Base-by-base conservation (phyloP, 1,284 basidiomycete species). In the Wallemia ichthyophaga region DNA sequence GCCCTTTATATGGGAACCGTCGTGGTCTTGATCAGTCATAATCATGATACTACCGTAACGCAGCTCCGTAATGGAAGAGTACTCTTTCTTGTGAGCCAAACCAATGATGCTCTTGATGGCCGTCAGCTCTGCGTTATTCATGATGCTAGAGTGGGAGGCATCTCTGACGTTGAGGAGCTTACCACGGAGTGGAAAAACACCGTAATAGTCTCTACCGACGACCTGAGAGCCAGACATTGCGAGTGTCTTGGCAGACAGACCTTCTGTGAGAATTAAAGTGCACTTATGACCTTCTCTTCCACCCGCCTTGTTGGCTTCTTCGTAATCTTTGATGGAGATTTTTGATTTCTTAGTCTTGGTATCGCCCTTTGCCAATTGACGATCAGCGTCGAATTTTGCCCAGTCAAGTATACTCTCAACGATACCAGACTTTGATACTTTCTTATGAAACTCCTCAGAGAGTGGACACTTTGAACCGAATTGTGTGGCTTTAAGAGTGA, bases 1-100 rank as follows among this genome's bases (percentile, higher is more conserved):
- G 37, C 94, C 94, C 71, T 99, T 99, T 74, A 99, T 99, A 72
- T 99, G 94, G 33, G 92, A 98, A 59, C 94, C 94, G 72, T 99
- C 94, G 72, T 98, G 89, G 79, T 99, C 94, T 85, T 94, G 69
- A 0, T 56, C 21, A 21, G 9, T 21, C 25, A 55, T 25, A 67
- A 99, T 89, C 94, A 99, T 99, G 61, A 99, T 70, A 61, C 82
- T 81, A 1, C 94, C 94, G 67, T 99, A 99, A 25, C 94, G 81
- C 67, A 99, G 71, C 64, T 77, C 82, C 57, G 76, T 73, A 19
- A 77, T 72, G 59, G 77, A 78, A 25, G 72, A 73, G 70, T 99
- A 99, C 62, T 83, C 81, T 70, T 89, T 89, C 66, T 84, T 85
- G 68, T 94, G 88, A 69, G 94, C 88, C 61, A 98, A 72, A 23